Evolutionary conservation across 768 basidiomycete genomes (phyloP).

Genomic region (Leccinellum luteum): DNA sequence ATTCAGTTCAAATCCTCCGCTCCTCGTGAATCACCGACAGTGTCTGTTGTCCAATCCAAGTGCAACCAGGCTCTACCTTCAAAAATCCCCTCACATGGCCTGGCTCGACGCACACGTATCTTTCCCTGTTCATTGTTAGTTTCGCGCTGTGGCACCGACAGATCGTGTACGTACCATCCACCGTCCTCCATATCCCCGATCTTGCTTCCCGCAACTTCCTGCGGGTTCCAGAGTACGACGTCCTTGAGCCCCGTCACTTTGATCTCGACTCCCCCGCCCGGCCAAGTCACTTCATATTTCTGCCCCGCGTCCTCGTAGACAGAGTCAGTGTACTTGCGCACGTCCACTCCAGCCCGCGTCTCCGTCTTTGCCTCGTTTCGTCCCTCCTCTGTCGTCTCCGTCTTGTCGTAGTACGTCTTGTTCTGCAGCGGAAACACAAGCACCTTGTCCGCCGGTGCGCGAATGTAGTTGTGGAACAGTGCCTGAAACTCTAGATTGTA

Average conservation of each 20-base stretch:
- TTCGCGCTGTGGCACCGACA: background rate
- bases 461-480: slow-evolving; percentile 88
- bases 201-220: slow-evolving; percentile 59
- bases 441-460: slow-evolving; percentile 57
- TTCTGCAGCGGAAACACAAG: slow-evolving; percentile 63
- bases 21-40: slow-evolving; percentile 45
- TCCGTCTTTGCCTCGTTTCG: slow-evolving; percentile 53
- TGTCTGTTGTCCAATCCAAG: slow-evolving; percentile 77
- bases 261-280: slow-evolving; percentile 52
- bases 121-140: slow-evolving; percentile 51
- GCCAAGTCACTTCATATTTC: slow-evolving; percentile 60
- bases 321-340: slow-evolving; percentile 65
- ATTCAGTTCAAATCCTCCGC: slow-evolving; percentile 16
- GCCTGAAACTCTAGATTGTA: slow-evolving; percentile 82
- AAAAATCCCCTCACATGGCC: slow-evolving; percentile 78
- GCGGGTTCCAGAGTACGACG: slow-evolving; percentile 96
- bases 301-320: slow-evolving; percentile 68
- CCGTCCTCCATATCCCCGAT: slow-evolving; percentile 88
- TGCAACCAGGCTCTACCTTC: slow-evolving; percentile 56
- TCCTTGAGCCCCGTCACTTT: slow-evolving; percentile 61
- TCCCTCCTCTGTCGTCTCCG: slow-evolving; percentile 51
- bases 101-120: slow-evolving; percentile 89
- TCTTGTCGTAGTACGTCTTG: slow-evolving; percentile 78
- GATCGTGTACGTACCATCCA: slow-evolving; percentile 62
- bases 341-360: slow-evolving; percentile 60